Conservation (phyloP, 202 grass and related monocot species). For the Brachypodium distachyon region DNA sequence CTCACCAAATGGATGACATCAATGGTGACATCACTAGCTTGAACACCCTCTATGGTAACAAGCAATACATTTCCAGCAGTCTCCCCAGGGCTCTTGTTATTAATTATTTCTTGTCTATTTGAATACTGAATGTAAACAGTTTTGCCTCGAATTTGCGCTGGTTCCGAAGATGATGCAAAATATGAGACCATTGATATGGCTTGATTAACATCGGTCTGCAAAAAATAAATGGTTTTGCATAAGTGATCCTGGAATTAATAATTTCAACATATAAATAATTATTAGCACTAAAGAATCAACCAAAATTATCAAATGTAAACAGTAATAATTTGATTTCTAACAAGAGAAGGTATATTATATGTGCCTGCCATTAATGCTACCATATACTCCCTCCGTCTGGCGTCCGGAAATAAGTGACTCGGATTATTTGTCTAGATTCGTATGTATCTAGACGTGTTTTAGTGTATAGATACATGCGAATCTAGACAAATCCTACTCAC, state of each 20-base stretch:
- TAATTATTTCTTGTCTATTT: slow-evolving; percentile 93
- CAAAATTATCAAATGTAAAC: not conserved
- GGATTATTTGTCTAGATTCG: too few relatives aligned
- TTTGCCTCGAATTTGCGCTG: slow-evolving; percentile 91
- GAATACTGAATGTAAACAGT: slow-evolving; percentile 97
- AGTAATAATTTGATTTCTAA: not conserved
- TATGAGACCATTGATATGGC: slow-evolving; percentile 96
- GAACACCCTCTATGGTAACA: slow-evolving; percentile 81
- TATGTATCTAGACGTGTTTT: too few relatives aligned
- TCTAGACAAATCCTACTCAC: not conserved
- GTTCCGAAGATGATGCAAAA: slow-evolving; percentile 77
- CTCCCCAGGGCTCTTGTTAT: slow-evolving; percentile 74
- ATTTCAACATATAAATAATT: not conserved
- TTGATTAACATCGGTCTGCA: slow-evolving; percentile 73
- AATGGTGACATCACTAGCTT: slow-evolving; percentile 82
- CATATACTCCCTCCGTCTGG: too few relatives aligned
- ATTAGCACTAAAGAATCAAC: not conserved
- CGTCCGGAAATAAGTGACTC: too few relatives aligned
- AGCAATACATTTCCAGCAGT: slow-evolving; percentile 79
- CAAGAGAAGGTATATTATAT: not conserved
- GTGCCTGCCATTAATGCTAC: not conserved
- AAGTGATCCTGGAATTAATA: not conserved
- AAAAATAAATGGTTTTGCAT: not conserved
- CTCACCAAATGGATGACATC: slow-evolving; percentile 97
- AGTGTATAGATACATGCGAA: too few relatives aligned